These are phyloP conservation scores for Lanmaoa pseudosensibilis DNA, from an alignment of 768 basidiomycete species.

Conservation along the genomic window DNA sequence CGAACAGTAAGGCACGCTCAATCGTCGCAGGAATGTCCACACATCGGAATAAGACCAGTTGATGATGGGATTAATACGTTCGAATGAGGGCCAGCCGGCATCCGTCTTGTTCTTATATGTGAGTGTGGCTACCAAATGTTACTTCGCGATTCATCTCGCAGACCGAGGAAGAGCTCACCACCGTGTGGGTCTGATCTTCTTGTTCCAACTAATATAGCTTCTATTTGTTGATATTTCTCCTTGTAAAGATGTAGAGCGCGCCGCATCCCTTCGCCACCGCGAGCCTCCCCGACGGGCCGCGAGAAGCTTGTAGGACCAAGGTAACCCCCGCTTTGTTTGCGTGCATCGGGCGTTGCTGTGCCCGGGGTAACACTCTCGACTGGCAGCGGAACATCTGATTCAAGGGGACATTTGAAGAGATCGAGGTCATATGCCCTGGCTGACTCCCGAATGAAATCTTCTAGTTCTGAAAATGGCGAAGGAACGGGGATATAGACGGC, in stretches of 20 bases:
- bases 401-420: slow-evolving; percentile 46
- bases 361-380: slow-evolving; percentile 48
- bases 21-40: slow-evolving; percentile 78
- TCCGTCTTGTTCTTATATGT: slow-evolving; percentile 80
- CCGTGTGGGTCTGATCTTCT: slow-evolving; percentile 91
- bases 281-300: slow-evolving; percentile 49
- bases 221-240: slow-evolving; percentile 58
- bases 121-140: slow-evolving; percentile 56
- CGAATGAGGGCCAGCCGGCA: slow-evolving; percentile 83
- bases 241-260: slow-evolving; percentile 76
- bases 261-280: slow-evolving; percentile 75
- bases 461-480: slow-evolving; percentile 82
- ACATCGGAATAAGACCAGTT: slow-evolving; percentile 91
- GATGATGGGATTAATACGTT: slow-evolving; percentile 93
- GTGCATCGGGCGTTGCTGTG: slow-evolving; percentile 27
- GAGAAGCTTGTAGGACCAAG: slow-evolving; percentile 19
- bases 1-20: slow-evolving; percentile 81
- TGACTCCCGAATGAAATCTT: slow-evolving; percentile 74
- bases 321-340: slow-evolving; percentile 8
- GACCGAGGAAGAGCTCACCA: slow-evolving; percentile 52
- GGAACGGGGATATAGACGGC: slow-evolving; percentile 88
- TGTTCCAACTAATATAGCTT: slow-evolving; percentile 87
- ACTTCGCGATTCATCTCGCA: background rate
- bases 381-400: slow-evolving; percentile 42
- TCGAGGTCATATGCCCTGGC: slow-evolving; percentile 69